Base-by-base conservation (phyloP, 805 yeast genomes). In the Candida saitoana region DNA sequence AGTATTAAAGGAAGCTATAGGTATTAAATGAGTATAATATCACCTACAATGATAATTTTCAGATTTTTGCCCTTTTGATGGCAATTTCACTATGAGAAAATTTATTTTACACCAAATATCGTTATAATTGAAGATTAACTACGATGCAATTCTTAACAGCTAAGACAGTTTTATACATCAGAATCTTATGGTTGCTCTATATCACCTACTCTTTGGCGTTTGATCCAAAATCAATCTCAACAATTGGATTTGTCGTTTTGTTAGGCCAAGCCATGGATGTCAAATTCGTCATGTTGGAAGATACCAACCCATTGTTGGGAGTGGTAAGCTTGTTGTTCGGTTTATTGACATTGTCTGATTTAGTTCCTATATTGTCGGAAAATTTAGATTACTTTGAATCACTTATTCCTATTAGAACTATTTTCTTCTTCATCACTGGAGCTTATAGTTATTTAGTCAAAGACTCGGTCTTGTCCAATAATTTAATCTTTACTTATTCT, bases 241-340 rank as follows among this genome's bases (percentile, higher is more conserved):
- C 67, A 12, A 63, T 76, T 36, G 71, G 77, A 18, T 70, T 77
- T 38, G 61, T 74, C 9, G 40, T 77, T n/a, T 65, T 80, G 8
- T 58, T 81, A 35, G 79, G 83, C 1, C 75, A 75, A 50, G 82
- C 87, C 5, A 76, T 81, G 84, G 59, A 71, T 40, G 59, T 80
- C 41, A 67, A 68, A 20, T 48, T 57, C 25, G 56, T 58, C 34
- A 55, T 54, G 17, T 56, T 60, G 18, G 58, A 63, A 31, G 50
- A 54, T 12, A 51, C 61, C 18, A 73, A 74, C 52, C 76, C 77
- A 8, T 64, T 74, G 36, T 51, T 70, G 31, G 86, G 87, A 1
- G 39, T 75, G 1, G 51, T 80, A 30, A 71, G 79, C 2, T 42
- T 79, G 3, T 49, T 80, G 16, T 57, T 82, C 18, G 58, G 63